These are phyloP conservation scores for Picochlorum sp. DNA, from an alignment of 139 green algal species.

Conservation along the genomic window DNA sequence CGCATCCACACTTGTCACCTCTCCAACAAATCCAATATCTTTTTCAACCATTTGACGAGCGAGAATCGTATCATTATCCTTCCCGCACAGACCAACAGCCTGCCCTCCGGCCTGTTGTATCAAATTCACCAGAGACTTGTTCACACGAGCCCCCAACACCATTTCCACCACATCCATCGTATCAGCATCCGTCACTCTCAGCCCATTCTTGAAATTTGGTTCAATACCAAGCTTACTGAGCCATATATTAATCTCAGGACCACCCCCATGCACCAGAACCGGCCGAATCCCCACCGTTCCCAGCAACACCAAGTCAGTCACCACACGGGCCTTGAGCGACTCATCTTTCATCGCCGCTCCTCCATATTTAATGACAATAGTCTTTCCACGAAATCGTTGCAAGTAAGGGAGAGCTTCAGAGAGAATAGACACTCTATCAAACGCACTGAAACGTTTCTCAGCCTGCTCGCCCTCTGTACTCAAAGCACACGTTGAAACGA, in stretches of 20 bases:
- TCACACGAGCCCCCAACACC: constrained; percentile 94
- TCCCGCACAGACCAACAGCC: constrained; percentile 94
- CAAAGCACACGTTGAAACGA: too few species aligned
- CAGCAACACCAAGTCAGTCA: constrained; percentile 92
- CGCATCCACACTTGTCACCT: constrained; percentile 79
- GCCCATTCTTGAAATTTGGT: constrained; percentile 90
- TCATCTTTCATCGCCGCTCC: constrained; percentile 97
- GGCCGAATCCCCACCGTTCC: constrained; percentile 82
- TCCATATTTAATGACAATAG: constrained; percentile 97
- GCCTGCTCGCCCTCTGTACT: constrained; percentile 9
- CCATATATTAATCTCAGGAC: constrained; percentile 98
- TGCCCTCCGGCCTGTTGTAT: constrained; percentile 87
- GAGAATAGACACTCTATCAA: constrained; percentile 79
- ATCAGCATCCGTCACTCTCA: constrained; percentile 89
- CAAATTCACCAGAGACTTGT: constrained; percentile 93
- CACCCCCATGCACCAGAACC: constrained; percentile 96
- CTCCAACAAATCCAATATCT: constrained; percentile 90
- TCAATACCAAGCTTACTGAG: constrained; percentile 90
- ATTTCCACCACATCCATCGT: constrained; percentile 99
- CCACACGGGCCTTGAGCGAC: constrained; percentile 84
- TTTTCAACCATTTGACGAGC: constrained; percentile 84
- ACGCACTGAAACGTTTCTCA: constrained; percentile 26
- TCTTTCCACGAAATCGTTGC: constrained; percentile 85
- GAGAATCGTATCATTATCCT: constrained; percentile 81
- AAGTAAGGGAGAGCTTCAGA: constrained; percentile 96